Conservation (phyloP, 1,284 basidiomycete genomes). For the Trichosporon inkin region DNA sequence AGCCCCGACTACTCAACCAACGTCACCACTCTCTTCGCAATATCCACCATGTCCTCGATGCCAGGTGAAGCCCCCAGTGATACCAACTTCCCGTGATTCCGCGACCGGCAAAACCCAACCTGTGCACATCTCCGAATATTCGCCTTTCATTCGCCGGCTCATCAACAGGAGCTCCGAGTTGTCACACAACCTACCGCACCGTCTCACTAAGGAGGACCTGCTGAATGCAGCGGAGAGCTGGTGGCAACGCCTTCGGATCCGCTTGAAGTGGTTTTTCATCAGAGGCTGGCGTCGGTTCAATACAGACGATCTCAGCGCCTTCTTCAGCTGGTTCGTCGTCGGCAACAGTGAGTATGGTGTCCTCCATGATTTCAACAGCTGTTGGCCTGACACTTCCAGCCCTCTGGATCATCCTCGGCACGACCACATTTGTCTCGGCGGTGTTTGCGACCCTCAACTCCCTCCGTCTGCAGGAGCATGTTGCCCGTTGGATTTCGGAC, state of each 20-base stretch:
- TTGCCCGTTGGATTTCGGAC: slow-evolving; percentile 84
- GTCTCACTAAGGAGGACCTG: slow-evolving; percentile 82
- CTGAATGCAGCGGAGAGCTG: slow-evolving; percentile 79
- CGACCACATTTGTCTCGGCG: slow-evolving; percentile 96
- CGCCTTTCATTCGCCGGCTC: slow-evolving; percentile 70
- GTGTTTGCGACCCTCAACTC: slow-evolving; percentile 86
- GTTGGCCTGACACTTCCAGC: slow-evolving; percentile 24
- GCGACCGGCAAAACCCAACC: neutral
- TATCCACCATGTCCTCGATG: neutral
- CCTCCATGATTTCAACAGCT: too few species aligned
- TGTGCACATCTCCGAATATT: slow-evolving; percentile 57
- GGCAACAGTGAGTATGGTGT: slow-evolving; percentile 63
- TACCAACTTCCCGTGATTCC: neutral
- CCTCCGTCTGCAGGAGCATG: slow-evolving; percentile 83
- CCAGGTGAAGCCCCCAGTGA: neutral
- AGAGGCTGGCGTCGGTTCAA: slow-evolving; percentile 93
- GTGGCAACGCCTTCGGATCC: slow-evolving; percentile 82
- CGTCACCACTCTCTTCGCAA: slow-evolving; percentile 11
- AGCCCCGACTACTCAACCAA: slow-evolving; percentile 12
- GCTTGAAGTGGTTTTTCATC: slow-evolving; percentile 98
- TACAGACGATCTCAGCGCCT: slow-evolving; percentile 93
- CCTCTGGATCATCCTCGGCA: slow-evolving; percentile 83
- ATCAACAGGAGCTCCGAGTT: slow-evolving; percentile 35
- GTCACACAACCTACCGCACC: slow-evolving; percentile 56
- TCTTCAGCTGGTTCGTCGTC: slow-evolving; percentile 89